phyloP scores from a whole-genome alignment of 495 filamentous ascomycete species.

The Trypethelium eluteriae region DNA sequence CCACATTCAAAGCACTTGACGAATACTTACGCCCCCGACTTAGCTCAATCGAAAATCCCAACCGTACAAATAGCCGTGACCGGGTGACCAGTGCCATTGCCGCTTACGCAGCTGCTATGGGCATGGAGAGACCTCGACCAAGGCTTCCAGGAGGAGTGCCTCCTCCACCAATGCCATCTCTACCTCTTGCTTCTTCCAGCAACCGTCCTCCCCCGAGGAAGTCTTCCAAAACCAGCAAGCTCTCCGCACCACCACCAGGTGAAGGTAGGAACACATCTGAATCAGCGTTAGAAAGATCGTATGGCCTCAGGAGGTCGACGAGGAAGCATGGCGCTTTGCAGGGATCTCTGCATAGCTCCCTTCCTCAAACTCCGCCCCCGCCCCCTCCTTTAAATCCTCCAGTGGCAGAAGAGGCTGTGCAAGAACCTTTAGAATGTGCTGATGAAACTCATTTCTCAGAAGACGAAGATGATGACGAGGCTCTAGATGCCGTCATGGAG shows the following conservation, averaged over 20 bases:
- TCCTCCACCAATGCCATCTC: conserved; percentile 19
- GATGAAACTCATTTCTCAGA: conserved; percentile 81
- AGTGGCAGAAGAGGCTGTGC: conserved; percentile 23
- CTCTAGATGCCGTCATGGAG: conserved; percentile 78
- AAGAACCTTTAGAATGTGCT: conserved; percentile 76
- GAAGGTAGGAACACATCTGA: conserved; percentile 10
- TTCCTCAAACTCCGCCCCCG: conserved; percentile 39
- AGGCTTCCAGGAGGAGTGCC: conserved; percentile 13
- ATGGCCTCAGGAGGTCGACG: conserved; percentile 28
- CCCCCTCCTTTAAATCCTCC: conserved; percentile 44
- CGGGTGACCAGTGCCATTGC: conserved; percentile 59
- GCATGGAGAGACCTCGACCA: conserved; percentile 19
- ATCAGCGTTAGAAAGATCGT: not conserved
- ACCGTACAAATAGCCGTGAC: conserved; percentile 50
- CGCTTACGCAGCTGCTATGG: conserved; percentile 70
- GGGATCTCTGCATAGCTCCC: conserved; percentile 39
- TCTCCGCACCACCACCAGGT: not conserved
- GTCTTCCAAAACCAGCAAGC: conserved; percentile 28
- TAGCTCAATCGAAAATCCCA: conserved; percentile 70
- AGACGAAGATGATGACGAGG: conserved; percentile 65
- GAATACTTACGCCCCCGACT: conserved; percentile 93
- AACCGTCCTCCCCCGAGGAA: conserved; percentile 27
- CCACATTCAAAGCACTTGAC: conserved; percentile 92
- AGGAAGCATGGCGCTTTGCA: conserved; percentile 43
- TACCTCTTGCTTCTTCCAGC: conserved; percentile 21